A percentile compares a stretch with the other conserved stretches of the same genome.
phyloP scores from a whole-genome alignment of 257 asterid species.

The Datura wrightii region DNA sequence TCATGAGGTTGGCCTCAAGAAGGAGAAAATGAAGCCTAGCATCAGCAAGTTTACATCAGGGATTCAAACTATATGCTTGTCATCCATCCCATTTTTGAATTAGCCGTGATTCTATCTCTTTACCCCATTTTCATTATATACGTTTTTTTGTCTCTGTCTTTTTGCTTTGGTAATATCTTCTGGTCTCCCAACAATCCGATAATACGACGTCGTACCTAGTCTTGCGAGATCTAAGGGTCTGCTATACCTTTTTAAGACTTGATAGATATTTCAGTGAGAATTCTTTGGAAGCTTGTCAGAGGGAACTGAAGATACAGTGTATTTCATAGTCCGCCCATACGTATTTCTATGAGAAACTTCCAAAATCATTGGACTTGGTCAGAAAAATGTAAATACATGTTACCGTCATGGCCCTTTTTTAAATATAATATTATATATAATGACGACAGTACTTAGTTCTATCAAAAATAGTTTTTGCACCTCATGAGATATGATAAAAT shows the following conservation, averaged over 20 bases:
- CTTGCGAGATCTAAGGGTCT: neutral
- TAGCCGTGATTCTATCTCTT: constrained; percentile 14
- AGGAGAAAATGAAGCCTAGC: neutral
- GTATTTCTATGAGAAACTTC: neutral
- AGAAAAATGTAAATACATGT: neutral
- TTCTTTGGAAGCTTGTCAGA: neutral
- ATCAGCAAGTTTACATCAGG: constrained; percentile 4
- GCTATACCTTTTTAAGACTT: neutral
- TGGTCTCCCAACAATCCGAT: neutral
- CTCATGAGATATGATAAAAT: too few relatives aligned
- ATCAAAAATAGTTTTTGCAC: too few relatives aligned
- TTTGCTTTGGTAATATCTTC: constrained; percentile 15
- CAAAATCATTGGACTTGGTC: neutral
- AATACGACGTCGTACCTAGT: neutral
- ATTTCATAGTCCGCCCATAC: neutral
- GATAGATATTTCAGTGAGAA: neutral
- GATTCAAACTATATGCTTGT: neutral
- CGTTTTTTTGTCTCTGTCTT: neutral
- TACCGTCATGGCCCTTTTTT: neutral
- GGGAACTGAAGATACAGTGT: neutral
- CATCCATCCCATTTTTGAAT: constrained; percentile 4
- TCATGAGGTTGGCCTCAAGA: constrained; percentile 8
- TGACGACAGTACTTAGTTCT: too few relatives aligned
- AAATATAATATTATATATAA: too few relatives aligned
- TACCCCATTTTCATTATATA: constrained; percentile 7